Evolutionary conservation across 2,329 filamentous ascomycete genomes (phyloP), one percentile per base, ranked within the genome.

Genomic region (Plenodomus lindquistii): DNA sequence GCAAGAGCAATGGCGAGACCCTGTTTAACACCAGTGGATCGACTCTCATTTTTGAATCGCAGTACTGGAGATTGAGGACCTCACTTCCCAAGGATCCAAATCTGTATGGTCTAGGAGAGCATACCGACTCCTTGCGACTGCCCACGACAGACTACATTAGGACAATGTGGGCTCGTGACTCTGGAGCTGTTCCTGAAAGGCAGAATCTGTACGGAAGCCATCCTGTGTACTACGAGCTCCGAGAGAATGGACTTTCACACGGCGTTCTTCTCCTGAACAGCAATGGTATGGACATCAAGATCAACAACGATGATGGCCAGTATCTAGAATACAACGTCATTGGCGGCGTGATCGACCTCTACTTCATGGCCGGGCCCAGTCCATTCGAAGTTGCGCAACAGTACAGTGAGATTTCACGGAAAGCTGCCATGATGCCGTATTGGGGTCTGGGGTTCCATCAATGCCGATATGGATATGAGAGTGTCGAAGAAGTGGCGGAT

Each of bases 241-340:
- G 88, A 17, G 78, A 78, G 6, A 64, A 72, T 13, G 55, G 57
- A 4, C 50, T 63, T 8, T 65, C 66, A 2, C 70, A 73, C 48
- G 70, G 62, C 7, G 70, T 73, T 1, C 59, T 71, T 15, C 36
- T 72, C 10, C 60, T 72, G 7, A 70, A 66, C 40, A 70, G 66
- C 37, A 68, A 69, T 48, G 70, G 69, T 21, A 91, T 91, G 85
- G 87, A 92, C 52, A 78, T 92, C 65, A 86, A 86, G 59, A 85
- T 92, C 70, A 82, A 90, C 66, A 82, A 84, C 51, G 82, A 82
- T 3, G 72, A 76, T 19, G 79, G 81, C 5, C 85, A 91, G 65
- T 89, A 85, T 52, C 79, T 93, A 3, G 87, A 92, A 68, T 93
- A 91, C 73, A 90, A 91, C 66, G 83, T 83, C 0, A 75, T 92